Percentiles rank a stretch among this genome's conserved stretches.
phyloP scores from a whole-genome alignment of 2,329 filamentous ascomycete species.

The Cryphonectria nitschkei region DNA sequence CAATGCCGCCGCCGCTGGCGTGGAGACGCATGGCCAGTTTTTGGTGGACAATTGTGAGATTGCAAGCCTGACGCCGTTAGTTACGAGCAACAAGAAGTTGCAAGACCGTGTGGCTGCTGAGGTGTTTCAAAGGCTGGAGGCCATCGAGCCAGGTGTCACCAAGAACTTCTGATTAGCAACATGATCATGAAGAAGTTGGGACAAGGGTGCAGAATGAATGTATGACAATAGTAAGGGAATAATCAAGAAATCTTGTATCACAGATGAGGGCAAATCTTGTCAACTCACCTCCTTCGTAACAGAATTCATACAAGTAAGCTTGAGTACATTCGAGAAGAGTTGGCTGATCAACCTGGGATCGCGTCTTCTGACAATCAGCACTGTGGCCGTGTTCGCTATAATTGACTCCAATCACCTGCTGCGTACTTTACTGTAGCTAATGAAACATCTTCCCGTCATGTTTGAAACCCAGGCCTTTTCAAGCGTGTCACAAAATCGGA shows the following conservation, averaged over 20 bases:
- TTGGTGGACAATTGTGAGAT: conserved; percentile 38
- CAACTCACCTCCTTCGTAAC: too few species aligned
- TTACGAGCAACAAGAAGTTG: not conserved
- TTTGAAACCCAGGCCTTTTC: too few species aligned
- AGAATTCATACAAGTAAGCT: too few species aligned
- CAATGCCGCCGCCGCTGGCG: conserved; percentile 35
- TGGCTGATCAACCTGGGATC: too few species aligned
- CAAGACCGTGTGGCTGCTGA: conserved; percentile 9
- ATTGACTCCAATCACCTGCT: too few species aligned
- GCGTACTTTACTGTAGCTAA: too few species aligned
- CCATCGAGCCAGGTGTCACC: conserved; percentile 8
- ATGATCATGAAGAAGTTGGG: not conserved
- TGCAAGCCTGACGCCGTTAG: conserved; percentile 24
- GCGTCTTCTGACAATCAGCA: too few species aligned
- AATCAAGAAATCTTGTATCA: not conserved
- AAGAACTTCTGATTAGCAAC: not conserved
- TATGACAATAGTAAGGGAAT: not conserved
- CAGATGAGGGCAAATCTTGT: too few species aligned
- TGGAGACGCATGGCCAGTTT: conserved; percentile 41
- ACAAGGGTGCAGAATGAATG: not conserved
- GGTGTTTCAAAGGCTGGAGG: conserved; percentile 9
- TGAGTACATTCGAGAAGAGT: too few species aligned
- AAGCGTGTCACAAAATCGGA: too few species aligned
- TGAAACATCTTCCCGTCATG: too few species aligned
- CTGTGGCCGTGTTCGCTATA: too few species aligned